phyloP scores from a whole-genome alignment of 202 grass and related monocot genomes.

The Schoenoplectus tabernaemontani region DNA sequence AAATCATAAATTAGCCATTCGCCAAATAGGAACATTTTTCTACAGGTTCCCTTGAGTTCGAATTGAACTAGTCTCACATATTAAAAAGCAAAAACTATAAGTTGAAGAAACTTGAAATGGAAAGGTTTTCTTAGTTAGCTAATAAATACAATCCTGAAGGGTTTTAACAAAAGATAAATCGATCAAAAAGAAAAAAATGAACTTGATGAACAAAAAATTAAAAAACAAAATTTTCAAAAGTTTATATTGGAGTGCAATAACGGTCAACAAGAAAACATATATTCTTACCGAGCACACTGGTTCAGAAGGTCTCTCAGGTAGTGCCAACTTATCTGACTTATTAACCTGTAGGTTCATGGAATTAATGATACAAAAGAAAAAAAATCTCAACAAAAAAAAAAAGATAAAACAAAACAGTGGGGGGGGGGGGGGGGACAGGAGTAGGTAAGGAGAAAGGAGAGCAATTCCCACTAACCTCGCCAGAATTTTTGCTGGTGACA shows the following conservation, averaged over 20 bases:
- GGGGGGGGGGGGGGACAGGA: not conserved
- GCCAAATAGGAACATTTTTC: too few relatives aligned
- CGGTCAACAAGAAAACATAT: not conserved
- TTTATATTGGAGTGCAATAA: not conserved
- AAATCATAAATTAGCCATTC: not conserved
- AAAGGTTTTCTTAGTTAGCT: not conserved
- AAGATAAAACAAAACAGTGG: not conserved
- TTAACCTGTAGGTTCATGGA: constrained; percentile 36
- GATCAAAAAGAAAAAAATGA: not conserved
- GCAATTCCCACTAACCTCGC: constrained; percentile 3
- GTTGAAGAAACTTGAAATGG: not conserved
- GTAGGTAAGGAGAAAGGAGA: not conserved
- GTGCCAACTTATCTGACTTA: constrained; percentile 26
- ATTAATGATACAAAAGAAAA: constrained; percentile 14
- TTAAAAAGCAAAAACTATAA: not conserved
- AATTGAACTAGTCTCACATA: too few relatives aligned
- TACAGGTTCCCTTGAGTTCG: not conserved
- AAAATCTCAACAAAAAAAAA: not conserved
- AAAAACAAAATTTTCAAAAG: not conserved
- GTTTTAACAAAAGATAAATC: not conserved
- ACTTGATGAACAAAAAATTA: not conserved
- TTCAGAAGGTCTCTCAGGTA: constrained; percentile 58
- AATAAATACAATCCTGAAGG: not conserved
- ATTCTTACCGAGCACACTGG: constrained; percentile 56
- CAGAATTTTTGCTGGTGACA: constrained; percentile 27